A percentile compares a stretch with the other conserved stretches of the same genome.
Evolutionary conservation across 2,329 filamentous ascomycete species (phyloP).

Genomic region (Trichoderma simmonsii): DNA sequence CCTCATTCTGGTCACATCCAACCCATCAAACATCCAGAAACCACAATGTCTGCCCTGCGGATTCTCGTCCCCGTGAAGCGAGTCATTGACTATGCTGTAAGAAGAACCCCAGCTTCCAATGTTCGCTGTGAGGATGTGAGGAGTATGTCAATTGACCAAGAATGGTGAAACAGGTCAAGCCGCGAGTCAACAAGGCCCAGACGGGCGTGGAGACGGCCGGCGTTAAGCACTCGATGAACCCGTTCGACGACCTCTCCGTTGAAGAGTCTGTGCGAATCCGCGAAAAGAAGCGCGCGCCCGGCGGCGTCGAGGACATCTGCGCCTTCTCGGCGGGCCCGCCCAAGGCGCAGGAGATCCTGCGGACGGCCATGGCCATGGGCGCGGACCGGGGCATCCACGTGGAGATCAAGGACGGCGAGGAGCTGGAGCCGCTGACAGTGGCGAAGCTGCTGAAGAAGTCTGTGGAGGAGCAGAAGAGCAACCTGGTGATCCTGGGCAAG

Average conservation of each 20-base stretch:
- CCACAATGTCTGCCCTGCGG: constrained; percentile 60
- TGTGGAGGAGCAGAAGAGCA: constrained; percentile 79
- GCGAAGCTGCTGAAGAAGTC: constrained; percentile 83
- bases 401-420: constrained; percentile 69
- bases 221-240: constrained; percentile 98
- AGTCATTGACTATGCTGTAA: constrained; percentile 83
- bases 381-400: constrained; percentile 90
- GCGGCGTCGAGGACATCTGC: constrained; percentile 86
- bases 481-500: constrained; percentile 92
- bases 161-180: constrained; percentile 54
- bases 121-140: not conserved
- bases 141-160: constrained; percentile 19
- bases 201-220: constrained; percentile 89
- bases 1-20: constrained; percentile 23
- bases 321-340: constrained; percentile 83
- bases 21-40: constrained; percentile 29
- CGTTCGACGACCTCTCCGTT: constrained; percentile 96
- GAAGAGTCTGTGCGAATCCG: constrained; percentile 95
- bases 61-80: constrained; percentile 80
- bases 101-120: constrained; percentile 32
- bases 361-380: constrained; percentile 98
- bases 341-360: constrained; percentile 83
- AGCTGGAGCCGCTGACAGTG: constrained; percentile 84
- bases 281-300: constrained; percentile 71
- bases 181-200: constrained; percentile 66